Percentiles rank a stretch among this genome's conserved stretches.
These are phyloP conservation scores for Astragalus glycyphyllos DNA, from an alignment of 306 rosid genomes.

Conservation along the genomic window DNA sequence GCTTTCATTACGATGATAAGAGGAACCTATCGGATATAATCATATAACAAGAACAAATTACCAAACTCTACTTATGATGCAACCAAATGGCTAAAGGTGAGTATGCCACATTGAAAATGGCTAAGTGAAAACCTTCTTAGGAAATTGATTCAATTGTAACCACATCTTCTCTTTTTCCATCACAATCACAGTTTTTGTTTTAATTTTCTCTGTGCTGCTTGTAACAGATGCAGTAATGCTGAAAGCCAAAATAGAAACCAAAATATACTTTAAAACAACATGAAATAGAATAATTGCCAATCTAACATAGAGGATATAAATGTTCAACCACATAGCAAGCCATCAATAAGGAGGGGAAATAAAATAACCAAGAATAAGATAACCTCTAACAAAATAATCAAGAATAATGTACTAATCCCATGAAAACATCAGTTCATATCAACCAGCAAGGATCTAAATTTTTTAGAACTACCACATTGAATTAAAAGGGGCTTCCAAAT, in stretches of 20 bases:
- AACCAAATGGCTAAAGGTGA: conserved; percentile 22
- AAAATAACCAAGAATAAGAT: not conserved
- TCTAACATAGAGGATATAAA: not conserved
- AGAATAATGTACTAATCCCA: conserved; percentile 6
- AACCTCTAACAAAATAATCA: conserved; percentile 21
- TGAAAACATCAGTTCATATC: conserved; percentile 18
- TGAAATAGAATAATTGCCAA: conserved; percentile 23
- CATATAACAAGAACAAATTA: conserved; percentile 6
- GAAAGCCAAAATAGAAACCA: conserved; percentile 45
- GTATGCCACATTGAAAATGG: conserved; percentile 28
- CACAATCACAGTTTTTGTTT: conserved; percentile 76
- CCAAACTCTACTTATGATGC: conserved; percentile 14
- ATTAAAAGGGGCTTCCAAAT: not conserved
- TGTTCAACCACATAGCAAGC: conserved; percentile 14
- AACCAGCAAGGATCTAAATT: not conserved
- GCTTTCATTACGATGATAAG: conserved; percentile 85
- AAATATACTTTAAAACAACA: conserved; percentile 31
- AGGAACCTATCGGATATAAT: conserved; percentile 59
- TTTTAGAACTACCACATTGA: conserved; percentile 21
- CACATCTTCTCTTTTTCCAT: conserved; percentile 80
- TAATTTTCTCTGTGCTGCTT: conserved; percentile 73
- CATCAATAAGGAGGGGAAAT: conserved; percentile 6
- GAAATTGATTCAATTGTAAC: conserved; percentile 71
- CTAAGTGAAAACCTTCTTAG: conserved; percentile 58
- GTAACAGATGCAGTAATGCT: conserved; percentile 89